Percentiles rank a stretch among this genome's conserved stretches.
phyloP scores from a whole-genome alignment of 2,329 filamentous ascomycete species.

The Colletotrichum sp. region DNA sequence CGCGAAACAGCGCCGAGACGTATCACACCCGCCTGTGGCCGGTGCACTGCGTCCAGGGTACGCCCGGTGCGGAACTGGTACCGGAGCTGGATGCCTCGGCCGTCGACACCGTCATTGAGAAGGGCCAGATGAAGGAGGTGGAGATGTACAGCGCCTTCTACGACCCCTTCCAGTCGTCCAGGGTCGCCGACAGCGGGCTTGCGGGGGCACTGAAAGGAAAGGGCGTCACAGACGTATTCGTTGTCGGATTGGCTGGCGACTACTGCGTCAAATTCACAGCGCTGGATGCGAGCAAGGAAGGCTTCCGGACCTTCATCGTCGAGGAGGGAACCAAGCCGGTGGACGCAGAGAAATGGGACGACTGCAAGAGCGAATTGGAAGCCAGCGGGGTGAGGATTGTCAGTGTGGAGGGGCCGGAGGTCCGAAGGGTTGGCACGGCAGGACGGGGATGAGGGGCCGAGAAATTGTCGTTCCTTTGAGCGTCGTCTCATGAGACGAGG shows the following conservation, averaged over 20 bases:
- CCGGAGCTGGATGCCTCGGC: conserved; percentile 68
- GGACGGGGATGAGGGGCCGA: conserved; percentile 4
- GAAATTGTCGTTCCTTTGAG: not conserved
- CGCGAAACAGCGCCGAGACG: conserved; percentile 63
- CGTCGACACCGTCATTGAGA: conserved; percentile 74
- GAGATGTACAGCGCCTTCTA: conserved; percentile 97
- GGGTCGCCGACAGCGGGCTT: conserved; percentile 68
- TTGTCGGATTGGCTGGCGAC: conserved; percentile 86
- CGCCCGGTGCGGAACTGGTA: conserved; percentile 74
- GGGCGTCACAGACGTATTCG: conserved; percentile 78
- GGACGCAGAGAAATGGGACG: conserved; percentile 63
- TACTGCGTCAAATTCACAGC: conserved; percentile 89
- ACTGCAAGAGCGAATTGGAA: conserved; percentile 57
- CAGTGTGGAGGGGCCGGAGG: conserved; percentile 57
- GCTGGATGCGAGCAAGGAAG: conserved; percentile 75
- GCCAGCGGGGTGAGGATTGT: conserved; percentile 68
- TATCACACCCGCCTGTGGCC: conserved; percentile 84
- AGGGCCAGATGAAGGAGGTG: conserved; percentile 75
- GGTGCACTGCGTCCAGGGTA: conserved; percentile 82
- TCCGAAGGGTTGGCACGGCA: conserved; percentile 48
- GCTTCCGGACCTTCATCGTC: conserved; percentile 79
- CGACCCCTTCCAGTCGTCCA: conserved; percentile 73
- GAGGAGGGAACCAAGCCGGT: conserved; percentile 81
- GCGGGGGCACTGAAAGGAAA: conserved; percentile 58
- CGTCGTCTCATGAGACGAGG: not conserved